phyloP scores from a whole-genome alignment of 305 asterid species.

The Rubia peregrina region DNA sequence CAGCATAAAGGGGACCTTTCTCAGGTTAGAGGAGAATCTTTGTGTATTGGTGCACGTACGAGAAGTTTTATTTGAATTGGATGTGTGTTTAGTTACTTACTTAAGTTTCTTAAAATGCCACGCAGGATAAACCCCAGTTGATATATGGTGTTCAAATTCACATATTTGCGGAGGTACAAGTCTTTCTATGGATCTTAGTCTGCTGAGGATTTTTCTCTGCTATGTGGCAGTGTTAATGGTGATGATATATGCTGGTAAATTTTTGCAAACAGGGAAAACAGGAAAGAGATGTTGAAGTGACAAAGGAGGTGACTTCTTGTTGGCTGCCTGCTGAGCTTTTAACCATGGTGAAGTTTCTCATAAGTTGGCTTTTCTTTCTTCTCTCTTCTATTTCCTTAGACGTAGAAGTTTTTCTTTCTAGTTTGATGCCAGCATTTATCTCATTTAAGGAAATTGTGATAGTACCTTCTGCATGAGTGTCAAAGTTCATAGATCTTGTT shows the following conservation, averaged over 20 bases:
- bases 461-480: neutral
- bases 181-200: neutral
- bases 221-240: neutral
- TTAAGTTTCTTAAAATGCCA: conserved; percentile 17
- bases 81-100: conserved; percentile 10
- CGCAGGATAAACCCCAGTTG: conserved; percentile 62
- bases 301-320: conserved; percentile 32
- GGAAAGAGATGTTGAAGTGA: conserved; percentile 21
- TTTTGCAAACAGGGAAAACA: conserved; percentile 45
- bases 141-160: conserved; percentile 67
- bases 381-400: neutral
- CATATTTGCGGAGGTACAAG: conserved; percentile 60
- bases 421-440: neutral
- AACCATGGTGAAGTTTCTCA: conserved; percentile 37
- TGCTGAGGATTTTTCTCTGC: neutral
- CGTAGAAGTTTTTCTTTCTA: neutral
- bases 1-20: conserved; percentile 32
- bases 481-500: neutral
- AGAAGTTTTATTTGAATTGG: neutral
- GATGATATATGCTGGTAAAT: conserved; percentile 14
- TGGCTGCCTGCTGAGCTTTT: conserved; percentile 78
- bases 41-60: neutral
- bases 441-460: neutral
- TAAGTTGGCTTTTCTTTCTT: neutral
- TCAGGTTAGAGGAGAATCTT: conserved; percentile 39